Conservation (phyloP, 768 basidiomycete genomes). For the Tremella fuciformis region DNA sequence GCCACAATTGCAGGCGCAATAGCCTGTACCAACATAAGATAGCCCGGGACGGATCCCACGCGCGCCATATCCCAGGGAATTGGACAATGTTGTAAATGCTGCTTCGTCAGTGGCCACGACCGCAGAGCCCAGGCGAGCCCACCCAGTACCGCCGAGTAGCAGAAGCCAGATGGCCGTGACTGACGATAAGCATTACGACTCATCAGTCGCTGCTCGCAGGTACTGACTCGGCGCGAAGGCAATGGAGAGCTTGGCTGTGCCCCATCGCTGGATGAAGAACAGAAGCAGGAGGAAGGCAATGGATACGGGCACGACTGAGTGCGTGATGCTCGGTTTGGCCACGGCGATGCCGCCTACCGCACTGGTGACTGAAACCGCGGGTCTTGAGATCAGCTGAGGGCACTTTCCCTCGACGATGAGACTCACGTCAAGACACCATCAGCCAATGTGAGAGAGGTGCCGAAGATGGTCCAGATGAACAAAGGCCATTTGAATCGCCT, state of each 20-base stretch:
- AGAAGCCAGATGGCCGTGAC: constrained; percentile 63
- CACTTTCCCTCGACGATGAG: neutral
- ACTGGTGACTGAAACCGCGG: constrained; percentile 67
- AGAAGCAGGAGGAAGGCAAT: constrained; percentile 62
- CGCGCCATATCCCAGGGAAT: constrained; percentile 63
- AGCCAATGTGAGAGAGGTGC: constrained; percentile 65
- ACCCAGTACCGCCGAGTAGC: constrained; percentile 43
- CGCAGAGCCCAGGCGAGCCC: constrained; percentile 9
- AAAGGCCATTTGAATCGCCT: constrained; percentile 56
- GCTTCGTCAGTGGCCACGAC: neutral
- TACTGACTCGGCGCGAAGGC: constrained; percentile 61
- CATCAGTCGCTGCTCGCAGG: neutral
- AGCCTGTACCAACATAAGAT: constrained; percentile 58
- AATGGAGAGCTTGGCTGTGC: constrained; percentile 59
- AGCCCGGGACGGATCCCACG: constrained; percentile 66
- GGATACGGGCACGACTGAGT: constrained; percentile 61
- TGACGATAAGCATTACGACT: no score
- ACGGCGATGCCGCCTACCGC: constrained; percentile 69
- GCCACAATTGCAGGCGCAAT: constrained; percentile 40
- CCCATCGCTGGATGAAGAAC: constrained; percentile 63
- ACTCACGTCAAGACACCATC: constrained; percentile 64
- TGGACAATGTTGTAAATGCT: constrained; percentile 62
- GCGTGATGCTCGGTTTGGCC: constrained; percentile 57
- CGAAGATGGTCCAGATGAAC: constrained; percentile 63
- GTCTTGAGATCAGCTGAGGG: constrained; percentile 9